A percentile compares a stretch with the other conserved stretches of the same genome.
phyloP scores from a whole-genome alignment of 495 filamentous ascomycete genomes.

The Darksidea phi region DNA sequence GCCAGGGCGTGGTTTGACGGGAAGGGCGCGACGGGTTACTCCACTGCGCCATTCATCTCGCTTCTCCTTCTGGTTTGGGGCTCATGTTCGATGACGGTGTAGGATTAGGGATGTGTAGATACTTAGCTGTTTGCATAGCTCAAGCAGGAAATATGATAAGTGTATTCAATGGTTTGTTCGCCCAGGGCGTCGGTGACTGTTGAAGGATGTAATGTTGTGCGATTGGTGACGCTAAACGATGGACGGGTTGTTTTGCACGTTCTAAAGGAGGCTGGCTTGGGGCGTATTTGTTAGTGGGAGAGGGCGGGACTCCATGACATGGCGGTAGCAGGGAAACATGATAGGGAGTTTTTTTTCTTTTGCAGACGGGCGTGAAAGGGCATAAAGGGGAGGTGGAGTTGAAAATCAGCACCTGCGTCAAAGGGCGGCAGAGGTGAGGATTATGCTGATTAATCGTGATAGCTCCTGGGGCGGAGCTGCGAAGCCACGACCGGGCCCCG shows the following conservation, averaged over 20 bases:
- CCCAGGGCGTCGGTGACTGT: background rate
- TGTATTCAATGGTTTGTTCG: too few relatives aligned
- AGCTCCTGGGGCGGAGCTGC: too few relatives aligned
- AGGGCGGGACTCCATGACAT: background rate
- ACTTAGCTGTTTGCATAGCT: constrained; percentile 1
- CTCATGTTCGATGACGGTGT: background rate
- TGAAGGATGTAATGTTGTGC: background rate
- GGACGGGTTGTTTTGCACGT: background rate
- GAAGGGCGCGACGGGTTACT: background rate
- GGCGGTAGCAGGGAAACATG: background rate
- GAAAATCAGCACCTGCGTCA: too few relatives aligned
- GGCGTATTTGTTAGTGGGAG: background rate
- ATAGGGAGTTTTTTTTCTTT: too few relatives aligned
- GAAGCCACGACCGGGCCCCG: too few relatives aligned
- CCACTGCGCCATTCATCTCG: background rate
- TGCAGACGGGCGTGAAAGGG: too few relatives aligned
- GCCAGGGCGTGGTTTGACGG: too few relatives aligned
- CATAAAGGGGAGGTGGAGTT: too few relatives aligned
- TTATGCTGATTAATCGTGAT: too few relatives aligned
- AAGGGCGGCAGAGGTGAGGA: too few relatives aligned
- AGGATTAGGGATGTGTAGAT: background rate
- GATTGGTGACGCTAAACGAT: background rate
- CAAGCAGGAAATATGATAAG: too few relatives aligned
- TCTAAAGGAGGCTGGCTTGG: background rate
- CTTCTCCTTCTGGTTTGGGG: background rate